Evolutionary conservation across 75 land plant genomes (phyloP).

Genomic region (Pinus taeda): DNA sequence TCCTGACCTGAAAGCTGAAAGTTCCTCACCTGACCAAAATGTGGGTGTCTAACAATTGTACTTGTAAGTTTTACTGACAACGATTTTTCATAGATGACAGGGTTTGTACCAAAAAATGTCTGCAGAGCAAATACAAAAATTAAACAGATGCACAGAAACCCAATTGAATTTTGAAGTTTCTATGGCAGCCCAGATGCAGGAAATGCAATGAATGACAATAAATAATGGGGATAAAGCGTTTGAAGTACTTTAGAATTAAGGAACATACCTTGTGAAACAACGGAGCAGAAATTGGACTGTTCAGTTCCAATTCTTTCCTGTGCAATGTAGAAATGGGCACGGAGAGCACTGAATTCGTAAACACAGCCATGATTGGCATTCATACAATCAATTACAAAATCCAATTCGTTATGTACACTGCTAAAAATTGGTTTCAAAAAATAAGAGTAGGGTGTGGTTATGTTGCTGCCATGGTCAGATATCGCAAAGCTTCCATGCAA

Average conservation of each 20-base stretch:
- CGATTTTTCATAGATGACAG: neutral
- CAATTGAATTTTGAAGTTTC: neutral
- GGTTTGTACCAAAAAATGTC: neutral
- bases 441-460: no score
- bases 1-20: neutral
- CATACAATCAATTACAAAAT: neutral
- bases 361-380: neutral
- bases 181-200: neutral
- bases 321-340: neutral
- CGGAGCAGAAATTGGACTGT: neutral
- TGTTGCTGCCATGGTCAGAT: no score
- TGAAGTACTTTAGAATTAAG: neutral
- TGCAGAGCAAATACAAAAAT: neutral
- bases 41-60: neutral
- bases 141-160: neutral
- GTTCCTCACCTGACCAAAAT: neutral
- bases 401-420: no score
- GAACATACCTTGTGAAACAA: neutral
- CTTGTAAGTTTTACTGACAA: neutral
- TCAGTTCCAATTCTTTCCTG: neutral
- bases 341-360: neutral
- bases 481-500: no score
- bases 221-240: neutral
- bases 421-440: no score
- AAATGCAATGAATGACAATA: neutral